These are phyloP conservation scores for Pharnaceum exiguum DNA, from an alignment of 148 eudicot species.

Conservation along the genomic window DNA sequence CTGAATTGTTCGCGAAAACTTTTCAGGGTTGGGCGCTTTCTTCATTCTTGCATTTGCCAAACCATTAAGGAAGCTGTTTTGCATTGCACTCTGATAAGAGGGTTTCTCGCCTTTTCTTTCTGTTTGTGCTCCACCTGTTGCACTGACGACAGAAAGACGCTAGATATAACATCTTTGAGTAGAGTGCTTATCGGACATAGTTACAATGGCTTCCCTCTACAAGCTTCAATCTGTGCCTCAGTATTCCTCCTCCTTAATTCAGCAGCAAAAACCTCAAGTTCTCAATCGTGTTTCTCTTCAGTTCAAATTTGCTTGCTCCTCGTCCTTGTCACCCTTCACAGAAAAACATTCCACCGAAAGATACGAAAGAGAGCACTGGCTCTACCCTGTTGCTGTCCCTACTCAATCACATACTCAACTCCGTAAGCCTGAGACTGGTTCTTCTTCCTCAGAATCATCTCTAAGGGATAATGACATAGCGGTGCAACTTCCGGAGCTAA, in stretches of 20 bases:
- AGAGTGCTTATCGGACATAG: no score
- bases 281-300: neutral
- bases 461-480: slow-evolving; percentile 59
- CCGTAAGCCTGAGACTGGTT: slow-evolving; percentile 5
- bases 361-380: slow-evolving; percentile 69
- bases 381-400: slow-evolving; percentile 21
- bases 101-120: no score
- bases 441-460: slow-evolving; percentile 9
- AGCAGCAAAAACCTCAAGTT: neutral
- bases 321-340: slow-evolving; percentile 63
- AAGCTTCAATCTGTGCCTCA: slow-evolving; percentile 16
- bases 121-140: no score
- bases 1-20: no score
- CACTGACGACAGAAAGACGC: no score
- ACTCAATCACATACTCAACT: slow-evolving; percentile 8
- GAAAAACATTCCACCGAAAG: slow-evolving; percentile 64
- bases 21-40: no score
- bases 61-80: no score
- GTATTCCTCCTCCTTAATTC: neutral
- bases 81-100: no score
- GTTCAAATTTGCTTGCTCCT: neutral
- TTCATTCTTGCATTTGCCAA: no score
- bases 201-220: slow-evolving; percentile 14
- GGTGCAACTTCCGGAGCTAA: slow-evolving; percentile 76
- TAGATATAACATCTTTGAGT: no score